Evolutionary conservation across 2,329 filamentous ascomycete species (phyloP), one percentile per base, ranked within the genome.

Genomic region (Calonectria henricotiae): DNA sequence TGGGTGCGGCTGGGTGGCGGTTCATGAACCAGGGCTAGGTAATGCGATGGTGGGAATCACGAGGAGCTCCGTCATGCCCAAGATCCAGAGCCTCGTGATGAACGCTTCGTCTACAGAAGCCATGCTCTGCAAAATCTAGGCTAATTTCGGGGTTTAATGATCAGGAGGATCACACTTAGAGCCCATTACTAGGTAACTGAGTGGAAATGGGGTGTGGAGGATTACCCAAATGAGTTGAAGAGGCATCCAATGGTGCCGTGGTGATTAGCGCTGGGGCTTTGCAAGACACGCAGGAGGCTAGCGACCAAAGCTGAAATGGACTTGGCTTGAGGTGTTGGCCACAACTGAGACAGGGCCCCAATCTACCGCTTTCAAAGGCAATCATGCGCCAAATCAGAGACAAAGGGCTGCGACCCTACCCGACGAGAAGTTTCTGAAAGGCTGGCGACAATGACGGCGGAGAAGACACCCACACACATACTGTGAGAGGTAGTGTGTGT

Each of bases 91-190:
- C 30, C 49, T 54, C 30, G 49, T 20, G 27, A 27, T 27, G n/a
- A 25, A 13, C 11, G 27, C 49, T 35, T 54, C 30, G 11, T 54
- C 30, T 35, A 17, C 27, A 11, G 6, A 6, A 20, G 4, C 11
- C 30, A 20, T 5, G 49, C 30, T 54, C 30, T 54, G 7, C 30
- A 54, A 54, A 54, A 54, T 54, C 49, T 54, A 54, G n/a, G 17
- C 49, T 54, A 20, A 27, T 54, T 54, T 35, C n/a, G 27, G 49
- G 17, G 49, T 13, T 25, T 12, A 27, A 17, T 17, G 49, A 54
- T 35, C 30, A 35, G 27, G 30, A 54, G 30, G 25, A 35, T 20
- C 25, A 54, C 25, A 51, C 47, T 25, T 27, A 12, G 7, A 51
- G 32, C 15, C 47, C 15, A 54, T 27, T n/a, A 35, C 47, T 5